Base-by-base conservation (phyloP, 164 flowering plant genomes). In the Euptelea pleiosperma region DNA sequence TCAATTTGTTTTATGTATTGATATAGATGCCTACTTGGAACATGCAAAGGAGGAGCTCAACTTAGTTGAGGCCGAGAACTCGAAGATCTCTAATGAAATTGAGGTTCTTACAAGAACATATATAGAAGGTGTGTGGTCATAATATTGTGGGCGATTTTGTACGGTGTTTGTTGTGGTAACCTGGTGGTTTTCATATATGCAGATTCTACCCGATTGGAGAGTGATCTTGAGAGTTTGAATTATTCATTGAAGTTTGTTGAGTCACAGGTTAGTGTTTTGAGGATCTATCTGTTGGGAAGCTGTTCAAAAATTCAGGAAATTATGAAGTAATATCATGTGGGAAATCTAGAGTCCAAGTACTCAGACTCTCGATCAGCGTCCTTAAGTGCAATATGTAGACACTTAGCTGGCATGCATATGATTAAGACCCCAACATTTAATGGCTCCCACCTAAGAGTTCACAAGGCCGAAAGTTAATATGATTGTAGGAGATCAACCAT, bases 161-260 rank as follows among this genome's bases (percentile, higher is more conserved):
- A 21, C 41, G 19, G 24, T 8, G 22, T 8, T 8, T 58, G 9
- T 37, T 2, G n/a, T 6, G 35, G 19, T 48, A 29, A 26, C 52
- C 28, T 11, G 22, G 14, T 15, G 15, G 19, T 15, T 5, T 25
- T 36, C 26, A 0, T 43, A 19, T 49, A 35, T 68, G 54, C 78
- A 87, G 90, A 81, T 55, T 75, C 73, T 67, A 64, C 18, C 63
- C 50, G 21, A 54, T 51, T 84, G 67, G 83, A 76, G 60, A 64
- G 67, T 42, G 73, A 75, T 50, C 73, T 82, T 52, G 86, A 84
- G 68, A 68, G 49, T 43, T 47, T 84, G 73, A 59, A 62, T 19
- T 43, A 40, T 62, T 66, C 75, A 5, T 58, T 84, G 61, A 75
- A 75, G 41, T 52, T 55, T 42, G 35, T 65, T 53, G 57, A 61